Percentiles rank a stretch among this genome's conserved stretches.
Evolutionary conservation across 495 filamentous ascomycete genomes (phyloP).

Genomic region (Terfezia boudieri): DNA sequence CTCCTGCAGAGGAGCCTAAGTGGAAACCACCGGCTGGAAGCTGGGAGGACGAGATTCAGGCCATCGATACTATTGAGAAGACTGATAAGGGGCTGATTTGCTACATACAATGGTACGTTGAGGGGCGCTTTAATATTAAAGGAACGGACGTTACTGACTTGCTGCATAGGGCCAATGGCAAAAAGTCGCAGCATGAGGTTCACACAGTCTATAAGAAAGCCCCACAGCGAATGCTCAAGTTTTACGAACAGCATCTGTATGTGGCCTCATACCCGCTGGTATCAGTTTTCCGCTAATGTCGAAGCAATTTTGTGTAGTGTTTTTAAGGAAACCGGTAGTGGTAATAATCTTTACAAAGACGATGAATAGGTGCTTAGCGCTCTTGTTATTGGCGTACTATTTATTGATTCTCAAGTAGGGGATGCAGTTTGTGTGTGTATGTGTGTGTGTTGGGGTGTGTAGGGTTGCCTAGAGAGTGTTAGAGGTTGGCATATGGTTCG

Average conservation of each 20-base stretch:
- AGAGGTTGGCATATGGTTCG: too few relatives aligned
- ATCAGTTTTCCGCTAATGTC: not conserved
- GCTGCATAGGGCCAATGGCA: constrained; percentile 30
- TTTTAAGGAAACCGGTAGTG: not conserved
- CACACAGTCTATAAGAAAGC: constrained; percentile 33
- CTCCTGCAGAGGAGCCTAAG: constrained; percentile 12
- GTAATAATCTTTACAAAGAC: not conserved
- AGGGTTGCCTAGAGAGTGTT: too few relatives aligned
- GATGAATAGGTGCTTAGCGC: not conserved
- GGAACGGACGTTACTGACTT: constrained; percentile 3
- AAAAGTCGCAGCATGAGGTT: constrained; percentile 37
- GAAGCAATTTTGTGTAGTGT: not conserved
- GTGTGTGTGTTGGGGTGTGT: too few relatives aligned
- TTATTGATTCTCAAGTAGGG: too few relatives aligned
- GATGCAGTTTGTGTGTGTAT: too few relatives aligned
- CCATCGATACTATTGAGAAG: constrained; percentile 35
- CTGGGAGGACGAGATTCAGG: constrained; percentile 35
- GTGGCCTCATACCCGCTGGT: not conserved
- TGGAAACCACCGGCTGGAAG: constrained; percentile 34
- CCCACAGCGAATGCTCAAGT: constrained; percentile 39
- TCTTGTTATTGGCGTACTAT: too few relatives aligned
- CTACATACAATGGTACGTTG: constrained; percentile 18
- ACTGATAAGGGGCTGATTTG: constrained; percentile 21
- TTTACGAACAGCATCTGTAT: constrained; percentile 34
- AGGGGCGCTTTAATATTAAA: not conserved